These are phyloP conservation scores for Saccharata proteae DNA, from an alignment of 2,329 filamentous ascomycete genomes.

Conservation along the genomic window DNA sequence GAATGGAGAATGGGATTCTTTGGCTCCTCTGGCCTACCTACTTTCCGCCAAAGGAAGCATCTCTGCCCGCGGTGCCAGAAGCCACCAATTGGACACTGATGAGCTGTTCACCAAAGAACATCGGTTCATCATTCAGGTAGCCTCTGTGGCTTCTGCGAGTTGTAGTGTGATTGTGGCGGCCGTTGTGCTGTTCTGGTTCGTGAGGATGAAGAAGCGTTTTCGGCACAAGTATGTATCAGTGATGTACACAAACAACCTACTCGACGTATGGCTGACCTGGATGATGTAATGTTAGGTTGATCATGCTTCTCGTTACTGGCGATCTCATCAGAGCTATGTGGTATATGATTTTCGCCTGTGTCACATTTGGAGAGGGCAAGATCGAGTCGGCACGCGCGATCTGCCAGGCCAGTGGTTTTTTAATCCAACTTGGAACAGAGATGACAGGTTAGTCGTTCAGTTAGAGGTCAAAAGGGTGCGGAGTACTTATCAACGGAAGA, in stretches of 20 bases:
- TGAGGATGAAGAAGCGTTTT: conserved; percentile 60
- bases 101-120: conserved; percentile 11
- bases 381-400: conserved; percentile 38
- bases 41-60: neutral
- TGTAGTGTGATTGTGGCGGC: conserved; percentile 46
- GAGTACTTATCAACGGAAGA: too few relatives aligned
- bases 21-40: neutral
- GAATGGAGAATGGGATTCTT: too few relatives aligned
- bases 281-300: conserved; percentile 40
- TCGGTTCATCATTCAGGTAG: conserved; percentile 21
- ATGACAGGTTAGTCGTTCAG: conserved; percentile 44
- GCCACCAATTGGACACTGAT: neutral
- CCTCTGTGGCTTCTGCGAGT: conserved; percentile 22
- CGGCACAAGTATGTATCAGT: conserved; percentile 50
- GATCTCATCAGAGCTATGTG: conserved; percentile 60
- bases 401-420: conserved; percentile 58
- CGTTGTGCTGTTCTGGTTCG: conserved; percentile 58
- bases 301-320: conserved; percentile 61
- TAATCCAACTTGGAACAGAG: conserved; percentile 54
- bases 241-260: conserved; percentile 1
- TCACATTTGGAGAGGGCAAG: conserved; percentile 41
- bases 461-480: too few relatives aligned
- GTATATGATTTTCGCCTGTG: conserved; percentile 53
- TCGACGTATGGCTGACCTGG: conserved; percentile 1
- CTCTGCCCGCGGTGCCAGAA: neutral